Base-by-base conservation (phyloP, 2,329 filamentous ascomycete species). In the Botryotinia calthae region DNA sequence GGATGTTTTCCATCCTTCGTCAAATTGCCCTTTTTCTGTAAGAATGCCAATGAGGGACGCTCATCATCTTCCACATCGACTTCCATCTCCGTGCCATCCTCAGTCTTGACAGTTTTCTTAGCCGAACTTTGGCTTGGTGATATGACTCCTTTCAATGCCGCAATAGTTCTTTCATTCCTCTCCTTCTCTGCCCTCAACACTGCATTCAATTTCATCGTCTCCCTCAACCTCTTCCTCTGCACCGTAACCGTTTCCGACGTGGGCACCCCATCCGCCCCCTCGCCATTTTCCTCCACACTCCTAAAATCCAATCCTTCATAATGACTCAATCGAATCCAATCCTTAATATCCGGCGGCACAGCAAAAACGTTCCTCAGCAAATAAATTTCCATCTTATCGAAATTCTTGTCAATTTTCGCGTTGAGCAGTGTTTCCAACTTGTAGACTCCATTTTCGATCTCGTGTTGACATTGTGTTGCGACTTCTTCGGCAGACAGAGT, bases 381-480 rank as follows among this genome's bases (percentile, higher is more conserved):
- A 84, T 95, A 98, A 72, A 99, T 92, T 84, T 96, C 93, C 79
- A 95, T 91, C 76, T 92, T 90, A 84, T 96, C 93, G 80, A 95
- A 95, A 76, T 93, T 93, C 82, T 91, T 92, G 82, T 96, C 93
- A 76, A 95, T 93, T 78, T 90, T 92, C 62, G 91, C 88, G 82
- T 93, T 93, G 42, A 95, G 86, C 14, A 96, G 85, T 25, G 93
- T 96, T 82, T 96, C 93, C 59, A 96, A 86, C 84, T 94, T 91
- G 82, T 95, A 93, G 22, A 93, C 89, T 73, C 96, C 96, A 80
- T 94, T 91, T 80, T 97, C 94, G 75, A 99, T 93, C 82, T 99
- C 95, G 75, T 88, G 82, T 71, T 85, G 83, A 44, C 85, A 85
- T 44, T 85, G 86, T 5, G 87, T 86, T 71, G 86, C 84, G 0